Base-by-base conservation (phyloP, 129 eudicot genomes). In the Silybum marianum region DNA sequence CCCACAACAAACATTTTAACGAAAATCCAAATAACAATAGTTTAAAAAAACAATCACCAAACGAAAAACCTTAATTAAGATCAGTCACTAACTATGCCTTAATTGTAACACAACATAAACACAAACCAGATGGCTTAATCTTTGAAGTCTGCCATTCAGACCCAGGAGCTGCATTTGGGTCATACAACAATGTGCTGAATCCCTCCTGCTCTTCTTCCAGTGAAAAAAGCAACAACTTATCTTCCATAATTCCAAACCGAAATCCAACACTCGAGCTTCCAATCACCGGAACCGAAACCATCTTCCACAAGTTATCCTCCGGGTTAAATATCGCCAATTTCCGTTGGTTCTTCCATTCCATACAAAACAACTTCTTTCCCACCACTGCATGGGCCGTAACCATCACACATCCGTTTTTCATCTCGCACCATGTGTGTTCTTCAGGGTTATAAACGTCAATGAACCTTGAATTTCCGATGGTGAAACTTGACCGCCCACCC, bases 351-450 rank as follows among this genome's bases (percentile, higher is more conserved):
- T 93, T 95, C 99, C 99, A 95, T 85, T 95, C 99, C 88, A 95
- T 93, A 82, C 99, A 95, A 75, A 86, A 95, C 32, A 95, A 86
- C 89, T 89, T 91, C 81, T 93, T 86, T 13, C 90, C 95, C 13
- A 95, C 81, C 28, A 92, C 93, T 2, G 99, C 99, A 79, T 93
- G 98, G 38, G 99, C 92, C 1, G 99, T 95, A 4, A 95, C 99
- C 99, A 95, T 95, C 8, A 95, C 99, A 74, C 99, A 95, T 7
- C 99, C 99, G 30, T 93, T 95, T 81, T 95, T 95, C 93, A 90
- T 95, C 90, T 89, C 95, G 18, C 76, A 39, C 99, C 99, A 95
- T 12, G 90, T 72, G 72, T 87, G 95, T 7, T 42, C 83, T 72
- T 83, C 92, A 1, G 99, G 94, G 86, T 82, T 51, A 69, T 95